Percentiles rank a stretch among this genome's conserved stretches.
Evolutionary conservation across 2,329 filamentous ascomycete species (phyloP).

Genomic region (Ascomycota sp.): DNA sequence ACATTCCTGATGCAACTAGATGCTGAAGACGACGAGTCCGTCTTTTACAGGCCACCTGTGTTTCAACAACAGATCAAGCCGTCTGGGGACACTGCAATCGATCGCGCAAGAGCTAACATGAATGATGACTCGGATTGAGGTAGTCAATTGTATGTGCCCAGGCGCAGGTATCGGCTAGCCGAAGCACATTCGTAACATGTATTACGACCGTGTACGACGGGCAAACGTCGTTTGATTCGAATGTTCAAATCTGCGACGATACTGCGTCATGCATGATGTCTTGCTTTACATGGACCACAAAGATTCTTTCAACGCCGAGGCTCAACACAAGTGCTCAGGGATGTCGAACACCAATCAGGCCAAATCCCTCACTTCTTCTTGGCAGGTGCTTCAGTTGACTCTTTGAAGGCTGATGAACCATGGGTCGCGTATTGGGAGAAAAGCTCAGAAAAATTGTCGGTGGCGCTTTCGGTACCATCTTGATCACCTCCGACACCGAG

Average conservation of each 20-base stretch:
- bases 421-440: constrained; percentile 26
- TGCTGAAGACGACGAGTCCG: constrained; percentile 63
- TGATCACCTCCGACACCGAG: constrained; percentile 10
- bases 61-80: constrained; percentile 26
- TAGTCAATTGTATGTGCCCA: background rate
- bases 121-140: constrained; percentile 37
- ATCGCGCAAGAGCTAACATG: constrained; percentile 34
- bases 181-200: background rate
- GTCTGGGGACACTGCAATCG: constrained; percentile 34
- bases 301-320: background rate
- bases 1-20: constrained; percentile 93
- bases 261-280: constrained; percentile 6
- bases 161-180: background rate
- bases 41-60: constrained; percentile 42
- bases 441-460: constrained; percentile 22
- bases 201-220: background rate
- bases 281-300: constrained; percentile 6
- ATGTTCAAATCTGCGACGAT: constrained; percentile 7
- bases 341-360: no score
- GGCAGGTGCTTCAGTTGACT: constrained; percentile 11
- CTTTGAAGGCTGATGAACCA: constrained; percentile 9
- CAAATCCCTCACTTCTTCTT: constrained; percentile 11
- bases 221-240: background rate
- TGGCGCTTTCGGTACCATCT: constrained; percentile 10
- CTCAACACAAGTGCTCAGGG: background rate